Percentiles rank a stretch among this genome's conserved stretches.
These are phyloP conservation scores for Oryza punctata DNA, from an alignment of 176 grass and related monocot genomes.

Conservation along the genomic window DNA sequence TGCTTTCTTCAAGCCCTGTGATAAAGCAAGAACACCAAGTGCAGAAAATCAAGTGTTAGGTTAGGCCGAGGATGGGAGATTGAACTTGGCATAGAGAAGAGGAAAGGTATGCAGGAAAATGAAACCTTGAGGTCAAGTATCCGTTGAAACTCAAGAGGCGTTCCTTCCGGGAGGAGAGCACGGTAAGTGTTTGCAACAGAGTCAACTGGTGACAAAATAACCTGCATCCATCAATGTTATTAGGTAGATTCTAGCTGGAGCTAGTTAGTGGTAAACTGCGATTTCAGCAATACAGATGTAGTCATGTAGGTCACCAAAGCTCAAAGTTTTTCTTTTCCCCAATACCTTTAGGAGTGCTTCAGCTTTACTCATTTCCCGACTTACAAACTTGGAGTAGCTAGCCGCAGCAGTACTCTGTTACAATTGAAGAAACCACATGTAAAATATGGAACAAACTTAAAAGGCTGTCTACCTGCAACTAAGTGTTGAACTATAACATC, in stretches of 20 bases:
- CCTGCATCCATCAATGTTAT: conserved; percentile 49
- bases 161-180: conserved; percentile 88
- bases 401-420: conserved; percentile 65
- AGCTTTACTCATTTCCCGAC: conserved; percentile 99
- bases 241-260: conserved; percentile 27
- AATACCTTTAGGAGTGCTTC: conserved; percentile 98
- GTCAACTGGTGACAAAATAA: conserved; percentile 97
- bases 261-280: neutral
- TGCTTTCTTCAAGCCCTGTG: conserved; percentile 94
- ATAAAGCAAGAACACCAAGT: neutral
- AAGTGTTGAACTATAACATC: conserved; percentile 11
- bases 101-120: neutral
- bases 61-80: neutral
- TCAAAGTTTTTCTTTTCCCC: neutral
- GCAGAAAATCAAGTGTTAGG: neutral
- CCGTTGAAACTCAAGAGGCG: conserved; percentile 88
- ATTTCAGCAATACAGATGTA: neutral
- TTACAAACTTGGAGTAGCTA: conserved; percentile 98
- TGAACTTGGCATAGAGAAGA: neutral
- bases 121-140: conserved; percentile 98
- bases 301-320: neutral
- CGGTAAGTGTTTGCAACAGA: conserved; percentile 93
- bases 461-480: neutral
- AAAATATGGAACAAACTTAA: conserved; percentile 18
- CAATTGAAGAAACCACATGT: conserved; percentile 32